A percentile compares a stretch with the other conserved stretches of the same genome.
Evolutionary conservation across 1,139 yeast genomes (phyloP).

Genomic region (Candida tunisiensis): DNA sequence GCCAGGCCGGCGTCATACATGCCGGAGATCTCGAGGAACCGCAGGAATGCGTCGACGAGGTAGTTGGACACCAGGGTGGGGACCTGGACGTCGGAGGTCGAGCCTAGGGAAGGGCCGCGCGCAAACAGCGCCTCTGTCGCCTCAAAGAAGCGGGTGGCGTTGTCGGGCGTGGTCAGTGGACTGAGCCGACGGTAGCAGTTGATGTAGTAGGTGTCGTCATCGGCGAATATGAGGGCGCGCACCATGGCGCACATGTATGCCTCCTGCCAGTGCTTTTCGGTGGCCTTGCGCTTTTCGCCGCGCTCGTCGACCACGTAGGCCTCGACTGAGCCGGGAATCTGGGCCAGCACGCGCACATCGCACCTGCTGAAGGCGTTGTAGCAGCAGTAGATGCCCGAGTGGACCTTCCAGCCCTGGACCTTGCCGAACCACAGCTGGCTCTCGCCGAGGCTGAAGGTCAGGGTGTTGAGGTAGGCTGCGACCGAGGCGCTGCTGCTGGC

Average conservation of each 20-base stretch:
- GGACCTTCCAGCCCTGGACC: constrained; percentile 58
- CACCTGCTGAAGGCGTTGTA: constrained; percentile 52
- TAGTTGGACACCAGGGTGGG: constrained; percentile 57
- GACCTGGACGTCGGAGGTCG: constrained; percentile 43
- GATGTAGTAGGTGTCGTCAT: constrained; percentile 48
- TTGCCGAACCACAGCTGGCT: constrained; percentile 60
- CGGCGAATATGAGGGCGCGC: constrained; percentile 53
- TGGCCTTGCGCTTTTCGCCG: constrained; percentile 27
- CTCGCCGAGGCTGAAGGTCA: constrained; percentile 43
- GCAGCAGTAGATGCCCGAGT: constrained; percentile 49
- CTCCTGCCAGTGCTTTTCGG: constrained; percentile 51
- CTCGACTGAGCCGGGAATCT: constrained; percentile 66
- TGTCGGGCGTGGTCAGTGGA: constrained; percentile 31
- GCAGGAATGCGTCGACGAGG: constrained; percentile 59
- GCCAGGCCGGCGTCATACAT: constrained; percentile 41
- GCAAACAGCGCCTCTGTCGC: constrained; percentile 49
- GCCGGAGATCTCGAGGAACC: constrained; percentile 49
- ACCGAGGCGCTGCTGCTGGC: constrained; percentile 42
- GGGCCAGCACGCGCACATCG: constrained; percentile 56
- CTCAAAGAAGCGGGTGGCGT: constrained; percentile 34
- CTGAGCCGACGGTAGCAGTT: constrained; percentile 48
- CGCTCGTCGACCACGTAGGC: constrained; percentile 44
- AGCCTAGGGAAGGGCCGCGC: constrained; percentile 50
- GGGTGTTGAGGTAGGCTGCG: constrained; percentile 59
- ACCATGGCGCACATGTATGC: constrained; percentile 62